Conservation (phyloP, 2,329 filamentous ascomycete species). For the Calonectria pseudoreteaudii region DNA sequence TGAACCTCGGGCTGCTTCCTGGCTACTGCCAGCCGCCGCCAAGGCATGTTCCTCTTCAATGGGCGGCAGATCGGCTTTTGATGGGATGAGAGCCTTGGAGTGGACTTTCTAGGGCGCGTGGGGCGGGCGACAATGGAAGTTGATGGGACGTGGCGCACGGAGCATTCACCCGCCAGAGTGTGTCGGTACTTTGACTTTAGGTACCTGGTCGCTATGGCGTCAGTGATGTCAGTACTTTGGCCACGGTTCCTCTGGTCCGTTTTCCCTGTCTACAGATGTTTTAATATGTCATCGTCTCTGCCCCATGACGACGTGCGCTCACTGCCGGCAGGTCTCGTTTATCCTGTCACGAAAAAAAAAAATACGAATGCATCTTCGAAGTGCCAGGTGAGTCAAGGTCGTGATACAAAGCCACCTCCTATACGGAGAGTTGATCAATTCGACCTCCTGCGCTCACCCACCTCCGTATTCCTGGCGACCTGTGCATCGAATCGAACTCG, state of each 20-base stretch:
- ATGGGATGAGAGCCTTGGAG: slow-evolving; percentile 6
- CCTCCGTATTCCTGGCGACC: not conserved
- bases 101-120: slow-evolving; percentile 11
- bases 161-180: not conserved
- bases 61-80: not conserved
- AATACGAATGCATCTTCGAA: not conserved
- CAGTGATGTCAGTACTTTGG: not conserved
- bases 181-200: not conserved
- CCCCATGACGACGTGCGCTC: not conserved
- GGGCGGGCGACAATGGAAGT: slow-evolving; percentile 8
- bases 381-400: not conserved
- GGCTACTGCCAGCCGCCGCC: slow-evolving; percentile 30
- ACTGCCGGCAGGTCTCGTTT: not conserved
- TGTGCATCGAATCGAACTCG: not conserved
- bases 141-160: not conserved
- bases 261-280: not conserved
- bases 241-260: not conserved
- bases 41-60: slow-evolving; percentile 26
- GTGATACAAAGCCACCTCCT: slow-evolving; percentile 2
- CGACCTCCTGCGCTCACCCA: not conserved
- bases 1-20: slow-evolving; percentile 38
- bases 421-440: not conserved
- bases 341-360: not conserved
- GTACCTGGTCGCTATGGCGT: not conserved
- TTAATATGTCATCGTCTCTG: not conserved